Base-by-base conservation (phyloP, 2,329 filamentous ascomycete species). In the Gnomoniopsis sp. region DNA sequence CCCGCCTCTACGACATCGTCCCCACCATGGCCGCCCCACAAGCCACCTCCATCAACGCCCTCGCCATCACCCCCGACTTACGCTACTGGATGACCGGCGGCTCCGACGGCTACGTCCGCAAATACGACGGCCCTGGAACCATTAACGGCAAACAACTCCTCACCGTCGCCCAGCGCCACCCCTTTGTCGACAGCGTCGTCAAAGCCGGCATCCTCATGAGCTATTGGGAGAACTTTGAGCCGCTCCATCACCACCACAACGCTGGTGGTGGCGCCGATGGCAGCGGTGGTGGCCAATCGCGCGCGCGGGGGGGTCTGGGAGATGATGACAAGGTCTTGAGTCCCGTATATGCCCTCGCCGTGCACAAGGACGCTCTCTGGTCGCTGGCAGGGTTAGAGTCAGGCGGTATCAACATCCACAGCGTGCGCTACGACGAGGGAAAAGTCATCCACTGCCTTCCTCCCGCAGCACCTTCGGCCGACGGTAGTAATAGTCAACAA, bases 141-240 rank as follows among this genome's bases (percentile, higher is more conserved):
- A 93, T 96, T 65, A 99, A 99, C 70, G 92, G 92, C 64, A 97
- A 96, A 75, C 85, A 95, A 36, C 87, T 93, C 61, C 78, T 99
- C 67, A 99, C 95, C 0, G 95, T 99, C 6, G 95, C 95, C 34
- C 95, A 99, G 76, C 83, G 90, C 51, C 95, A 99, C 70, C 95
- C 95, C 0, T 99, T 98, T 68, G 95, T 99, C 44, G 95, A 99
- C 71, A 96, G 91, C 67, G 95, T 99, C 47, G 91, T 91, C 57
- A 99, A 99, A 74, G 93, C 93, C 2, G 95, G 93, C 1, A 90
- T 96, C 6, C 77, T 98, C 52, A 88, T 97, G 83, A 96, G 90
- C 53, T 99, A 99, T 72, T 99, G 95, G 95, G 95, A 97, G 72
- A 99, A 98, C 68, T 93, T 97, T 71, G 93, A 99, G 70, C 84